These are phyloP conservation scores for Aspergillus tubingensis DNA, from an alignment of 2,329 filamentous ascomycete species.

Conservation along the genomic window DNA sequence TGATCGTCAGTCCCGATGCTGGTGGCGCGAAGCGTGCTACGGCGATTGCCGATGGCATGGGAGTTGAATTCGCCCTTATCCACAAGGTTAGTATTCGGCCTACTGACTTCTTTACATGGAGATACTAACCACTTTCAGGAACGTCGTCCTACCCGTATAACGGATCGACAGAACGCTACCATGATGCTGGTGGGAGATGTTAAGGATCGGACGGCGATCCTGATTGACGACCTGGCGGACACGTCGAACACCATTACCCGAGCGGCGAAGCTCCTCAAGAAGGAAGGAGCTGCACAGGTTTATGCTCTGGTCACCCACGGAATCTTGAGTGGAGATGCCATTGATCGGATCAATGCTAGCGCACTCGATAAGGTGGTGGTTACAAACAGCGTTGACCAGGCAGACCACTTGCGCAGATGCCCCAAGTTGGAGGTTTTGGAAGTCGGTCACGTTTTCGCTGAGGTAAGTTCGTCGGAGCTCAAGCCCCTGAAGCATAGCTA, in stretches of 20 bases:
- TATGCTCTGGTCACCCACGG: slow-evolving; percentile 94
- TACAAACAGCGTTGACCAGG: slow-evolving; percentile 91
- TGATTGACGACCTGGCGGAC: slow-evolving; percentile 92
- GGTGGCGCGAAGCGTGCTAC: slow-evolving; percentile 96
- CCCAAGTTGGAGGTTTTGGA: slow-evolving; percentile 91
- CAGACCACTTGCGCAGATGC: slow-evolving; percentile 74
- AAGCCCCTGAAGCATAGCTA: slow-evolving; percentile 25
- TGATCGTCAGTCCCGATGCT: slow-evolving; percentile 94
- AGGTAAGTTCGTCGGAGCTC: slow-evolving; percentile 55
- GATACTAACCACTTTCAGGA: slow-evolving; percentile 57
- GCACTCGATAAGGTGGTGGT: slow-evolving; percentile 91
- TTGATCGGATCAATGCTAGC: slow-evolving; percentile 89
- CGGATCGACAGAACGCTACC: slow-evolving; percentile 74
- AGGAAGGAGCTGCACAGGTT: slow-evolving; percentile 82
- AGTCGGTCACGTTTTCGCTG: slow-evolving; percentile 83
- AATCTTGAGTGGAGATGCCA: slow-evolving; percentile 91
- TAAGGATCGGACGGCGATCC: slow-evolving; percentile 75
- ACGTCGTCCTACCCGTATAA: slow-evolving; percentile 84
- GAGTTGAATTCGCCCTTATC: slow-evolving; percentile 95
- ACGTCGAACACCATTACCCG: slow-evolving; percentile 97
- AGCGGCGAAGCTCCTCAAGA: slow-evolving; percentile 94
- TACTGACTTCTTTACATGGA: neutral
- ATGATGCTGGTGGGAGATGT: slow-evolving; percentile 96
- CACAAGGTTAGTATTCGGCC: slow-evolving; percentile 72
- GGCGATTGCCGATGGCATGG: slow-evolving; percentile 87